Evolutionary conservation across 2,329 filamentous ascomycete genomes (phyloP).

Genomic region (Westerdykella aurantiaca): DNA sequence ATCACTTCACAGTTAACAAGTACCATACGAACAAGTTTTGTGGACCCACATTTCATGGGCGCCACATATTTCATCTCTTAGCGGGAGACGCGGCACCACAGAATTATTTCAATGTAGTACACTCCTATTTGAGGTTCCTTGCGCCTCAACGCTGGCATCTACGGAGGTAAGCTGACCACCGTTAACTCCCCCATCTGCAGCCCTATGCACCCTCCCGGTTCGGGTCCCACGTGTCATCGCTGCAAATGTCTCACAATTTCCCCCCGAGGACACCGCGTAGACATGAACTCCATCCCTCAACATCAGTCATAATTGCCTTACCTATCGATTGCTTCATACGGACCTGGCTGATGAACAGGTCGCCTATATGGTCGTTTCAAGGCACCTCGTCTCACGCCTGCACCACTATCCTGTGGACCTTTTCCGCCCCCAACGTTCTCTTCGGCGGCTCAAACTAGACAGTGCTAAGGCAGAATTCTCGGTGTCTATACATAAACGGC

Average conservation of each 20-base stretch:
- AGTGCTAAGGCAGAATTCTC: conserved; percentile 7
- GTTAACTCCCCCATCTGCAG: conserved; percentile 21
- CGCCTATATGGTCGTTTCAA: conserved; percentile 12
- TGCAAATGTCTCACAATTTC: conserved; percentile 22
- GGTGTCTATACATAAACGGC: conserved; percentile 1
- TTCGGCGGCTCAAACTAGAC: conserved; percentile 3
- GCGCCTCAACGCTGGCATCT: too few species aligned
- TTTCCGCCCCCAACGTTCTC: conserved; percentile 12
- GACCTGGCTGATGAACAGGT: too few species aligned
- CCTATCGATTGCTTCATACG: neutral
- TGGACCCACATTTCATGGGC: too few species aligned
- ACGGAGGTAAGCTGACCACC: conserved; percentile 20
- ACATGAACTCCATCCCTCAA: neutral
- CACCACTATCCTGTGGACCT: conserved; percentile 7
- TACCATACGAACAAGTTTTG: too few species aligned
- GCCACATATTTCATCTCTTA: too few species aligned
- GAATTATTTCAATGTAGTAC: too few species aligned
- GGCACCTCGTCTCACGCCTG: conserved; percentile 13
- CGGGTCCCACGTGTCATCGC: conserved; percentile 21
- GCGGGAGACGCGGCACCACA: too few species aligned
- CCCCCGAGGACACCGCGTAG: neutral
- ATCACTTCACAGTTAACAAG: too few species aligned
- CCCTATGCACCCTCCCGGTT: conserved; percentile 30
- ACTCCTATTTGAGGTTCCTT: too few species aligned
- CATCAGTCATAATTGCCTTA: neutral